These are phyloP conservation scores for Penicillium subrubescens DNA, from an alignment of 495 filamentous ascomycete genomes.

Conservation along the genomic window DNA sequence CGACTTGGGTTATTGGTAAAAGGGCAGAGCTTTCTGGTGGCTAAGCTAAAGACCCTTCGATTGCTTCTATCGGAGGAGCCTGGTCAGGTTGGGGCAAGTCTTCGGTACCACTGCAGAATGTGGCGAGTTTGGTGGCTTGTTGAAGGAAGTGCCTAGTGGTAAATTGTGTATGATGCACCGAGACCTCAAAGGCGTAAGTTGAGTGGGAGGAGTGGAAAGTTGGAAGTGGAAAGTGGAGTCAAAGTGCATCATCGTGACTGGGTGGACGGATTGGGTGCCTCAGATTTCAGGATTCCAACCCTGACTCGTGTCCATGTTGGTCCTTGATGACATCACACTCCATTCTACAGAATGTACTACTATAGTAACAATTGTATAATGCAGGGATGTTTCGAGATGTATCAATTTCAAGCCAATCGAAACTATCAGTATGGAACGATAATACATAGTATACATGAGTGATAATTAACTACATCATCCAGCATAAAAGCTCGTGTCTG, in stretches of 20 bases:
- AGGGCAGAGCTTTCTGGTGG: constrained; percentile 4
- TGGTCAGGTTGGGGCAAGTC: neutral
- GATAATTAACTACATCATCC: too few relatives aligned
- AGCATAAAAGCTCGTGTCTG: neutral
- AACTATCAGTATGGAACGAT: too few relatives aligned
- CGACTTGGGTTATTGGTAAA: neutral
- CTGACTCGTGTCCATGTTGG: neutral
- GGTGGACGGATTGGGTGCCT: neutral
- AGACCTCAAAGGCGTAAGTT: neutral
- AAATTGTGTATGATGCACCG: neutral
- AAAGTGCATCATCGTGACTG: constrained; percentile 11
- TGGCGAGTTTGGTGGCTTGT: neutral
- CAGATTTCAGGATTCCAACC: neutral
- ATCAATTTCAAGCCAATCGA: too few relatives aligned
- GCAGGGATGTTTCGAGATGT: neutral
- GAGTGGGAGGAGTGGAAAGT: neutral
- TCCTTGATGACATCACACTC: constrained; percentile 10
- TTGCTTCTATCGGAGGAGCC: neutral
- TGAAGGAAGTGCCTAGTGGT: neutral
- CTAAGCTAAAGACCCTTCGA: neutral
- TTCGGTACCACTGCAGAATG: constrained; percentile 4
- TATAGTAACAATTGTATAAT: too few relatives aligned
- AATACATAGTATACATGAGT: too few relatives aligned
- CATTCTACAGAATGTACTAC: too few relatives aligned
- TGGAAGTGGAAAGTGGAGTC: constrained; percentile 5